A percentile compares a stretch with the other conserved stretches of the same genome.
Evolutionary conservation across 2,329 filamentous ascomycete genomes (phyloP).

Genomic region (Cordyceps cicadae): DNA sequence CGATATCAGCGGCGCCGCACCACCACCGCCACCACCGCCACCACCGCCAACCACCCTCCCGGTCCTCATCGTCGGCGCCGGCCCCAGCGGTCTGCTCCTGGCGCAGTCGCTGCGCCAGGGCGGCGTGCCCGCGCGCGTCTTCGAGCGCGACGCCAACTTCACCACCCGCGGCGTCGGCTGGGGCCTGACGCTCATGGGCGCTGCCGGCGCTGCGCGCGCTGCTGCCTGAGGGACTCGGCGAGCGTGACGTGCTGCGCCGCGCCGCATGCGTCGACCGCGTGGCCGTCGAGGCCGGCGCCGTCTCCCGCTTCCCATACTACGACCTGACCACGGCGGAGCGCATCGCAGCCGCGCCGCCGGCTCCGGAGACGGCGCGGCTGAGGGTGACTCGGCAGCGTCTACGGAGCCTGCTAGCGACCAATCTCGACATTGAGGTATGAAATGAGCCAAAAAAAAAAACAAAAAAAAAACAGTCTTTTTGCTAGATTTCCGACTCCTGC

Average conservation of each 20-base stretch:
- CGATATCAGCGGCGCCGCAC: neutral
- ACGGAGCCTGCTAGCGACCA: constrained; percentile 36
- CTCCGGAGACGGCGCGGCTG: constrained; percentile 36
- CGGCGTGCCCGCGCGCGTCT: constrained; percentile 37
- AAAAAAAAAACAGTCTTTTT: neutral
- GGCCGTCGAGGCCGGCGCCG: constrained; percentile 37
- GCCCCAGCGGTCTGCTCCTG: constrained; percentile 29
- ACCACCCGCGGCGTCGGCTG: constrained; percentile 45
- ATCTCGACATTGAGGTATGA: constrained; percentile 38
- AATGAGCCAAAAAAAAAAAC: neutral
- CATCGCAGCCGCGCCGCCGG: constrained; percentile 31
- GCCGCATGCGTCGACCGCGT: constrained; percentile 43
- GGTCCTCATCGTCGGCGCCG: constrained; percentile 30
- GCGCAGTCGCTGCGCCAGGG: constrained; percentile 26
- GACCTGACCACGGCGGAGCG: constrained; percentile 43
- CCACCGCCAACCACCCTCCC: constrained; percentile 8
- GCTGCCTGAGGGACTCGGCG: constrained; percentile 36
- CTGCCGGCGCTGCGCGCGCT: constrained; percentile 42
- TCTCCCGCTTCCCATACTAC: constrained; percentile 45
- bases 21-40: neutral
- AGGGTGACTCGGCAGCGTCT: constrained; percentile 40
- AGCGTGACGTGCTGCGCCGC: constrained; percentile 34
- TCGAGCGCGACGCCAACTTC: constrained; percentile 43
- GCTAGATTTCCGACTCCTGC: neutral
- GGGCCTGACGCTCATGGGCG: constrained; percentile 58